Evolutionary conservation across 2,329 filamentous ascomycete genomes (phyloP).

Genomic region (Epichloe gansuensis): DNA sequence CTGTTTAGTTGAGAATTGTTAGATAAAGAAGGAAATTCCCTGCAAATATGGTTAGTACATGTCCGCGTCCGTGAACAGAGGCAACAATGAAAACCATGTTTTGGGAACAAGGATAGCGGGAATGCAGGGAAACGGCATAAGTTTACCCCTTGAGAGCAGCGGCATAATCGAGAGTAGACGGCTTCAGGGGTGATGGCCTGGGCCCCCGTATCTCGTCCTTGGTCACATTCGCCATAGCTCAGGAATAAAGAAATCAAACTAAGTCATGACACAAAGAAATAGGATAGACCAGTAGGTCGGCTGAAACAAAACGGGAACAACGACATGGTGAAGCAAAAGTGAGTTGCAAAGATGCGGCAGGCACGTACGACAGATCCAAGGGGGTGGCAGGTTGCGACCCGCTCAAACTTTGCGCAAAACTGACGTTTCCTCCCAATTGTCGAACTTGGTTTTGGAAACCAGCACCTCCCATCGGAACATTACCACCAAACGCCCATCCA

Average conservation of each 20-base stretch:
- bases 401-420: constrained; percentile 53
- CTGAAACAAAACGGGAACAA: background rate
- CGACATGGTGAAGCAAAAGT: constrained; percentile 1
- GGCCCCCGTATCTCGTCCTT: constrained; percentile 7
- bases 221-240: constrained; percentile 7
- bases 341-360: constrained; percentile 4
- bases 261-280: background rate
- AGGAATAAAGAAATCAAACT: background rate
- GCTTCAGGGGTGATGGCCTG: constrained; percentile 3
- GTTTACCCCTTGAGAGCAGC: constrained; percentile 20
- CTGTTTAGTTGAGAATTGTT: constrained; percentile 43
- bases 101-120: background rate
- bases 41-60: constrained; percentile 16
- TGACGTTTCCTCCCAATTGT: constrained; percentile 46
- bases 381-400: constrained; percentile 49
- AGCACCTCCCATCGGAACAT: constrained; percentile 46
- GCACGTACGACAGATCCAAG: constrained; percentile 51
- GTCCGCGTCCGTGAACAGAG: background rate
- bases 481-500: constrained; percentile 51
- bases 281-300: too few species aligned
- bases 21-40: constrained; percentile 54
- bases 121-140: background rate
- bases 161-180: constrained; percentile 14
- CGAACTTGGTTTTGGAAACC: constrained; percentile 39
- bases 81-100: background rate